phyloP scores from a whole-genome alignment of 345 rosid genomes.

The Boechera stricta region DNA sequence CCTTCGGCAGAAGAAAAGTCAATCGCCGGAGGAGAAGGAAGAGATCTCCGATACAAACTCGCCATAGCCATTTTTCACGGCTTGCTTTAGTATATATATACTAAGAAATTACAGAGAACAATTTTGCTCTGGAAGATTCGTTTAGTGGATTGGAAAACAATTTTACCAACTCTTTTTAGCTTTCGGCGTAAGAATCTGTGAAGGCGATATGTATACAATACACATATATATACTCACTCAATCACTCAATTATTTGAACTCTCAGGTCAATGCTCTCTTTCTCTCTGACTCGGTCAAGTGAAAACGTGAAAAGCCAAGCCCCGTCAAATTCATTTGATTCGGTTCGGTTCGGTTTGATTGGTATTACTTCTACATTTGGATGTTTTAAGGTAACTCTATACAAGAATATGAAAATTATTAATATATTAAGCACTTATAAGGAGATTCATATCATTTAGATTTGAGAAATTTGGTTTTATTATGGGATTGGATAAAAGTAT shows the following conservation, averaged over 20 bases:
- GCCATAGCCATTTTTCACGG: conserved; percentile 51
- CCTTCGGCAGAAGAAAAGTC: conserved; percentile 66
- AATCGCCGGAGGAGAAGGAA: conserved; percentile 70
- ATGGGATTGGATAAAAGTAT: not conserved
- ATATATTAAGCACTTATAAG: too few relatives aligned
- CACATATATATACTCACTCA: too few relatives aligned
- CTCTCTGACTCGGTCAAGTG: not conserved
- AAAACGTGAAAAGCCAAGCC: conserved; percentile 29
- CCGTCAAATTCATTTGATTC: conserved; percentile 3
- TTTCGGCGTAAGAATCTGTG: not conserved
- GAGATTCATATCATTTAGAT: too few relatives aligned
- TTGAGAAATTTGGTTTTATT: too few relatives aligned
- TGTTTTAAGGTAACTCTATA: not conserved
- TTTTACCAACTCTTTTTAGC: not conserved
- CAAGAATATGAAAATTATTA: not conserved
- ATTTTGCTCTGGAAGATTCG: conserved; percentile 8
- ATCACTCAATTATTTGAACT: too few relatives aligned
- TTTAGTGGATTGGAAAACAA: conserved; percentile 1
- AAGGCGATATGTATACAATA: too few relatives aligned
- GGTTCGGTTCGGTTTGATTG: not conserved
- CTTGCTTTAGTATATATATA: not conserved
- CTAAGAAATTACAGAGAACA: conserved; percentile 4
- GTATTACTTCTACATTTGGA: not conserved
- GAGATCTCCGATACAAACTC: conserved; percentile 57
- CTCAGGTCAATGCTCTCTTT: not conserved